Conservation (phyloP, 164 flowering plant species). For the Pachysandra terminalis region DNA sequence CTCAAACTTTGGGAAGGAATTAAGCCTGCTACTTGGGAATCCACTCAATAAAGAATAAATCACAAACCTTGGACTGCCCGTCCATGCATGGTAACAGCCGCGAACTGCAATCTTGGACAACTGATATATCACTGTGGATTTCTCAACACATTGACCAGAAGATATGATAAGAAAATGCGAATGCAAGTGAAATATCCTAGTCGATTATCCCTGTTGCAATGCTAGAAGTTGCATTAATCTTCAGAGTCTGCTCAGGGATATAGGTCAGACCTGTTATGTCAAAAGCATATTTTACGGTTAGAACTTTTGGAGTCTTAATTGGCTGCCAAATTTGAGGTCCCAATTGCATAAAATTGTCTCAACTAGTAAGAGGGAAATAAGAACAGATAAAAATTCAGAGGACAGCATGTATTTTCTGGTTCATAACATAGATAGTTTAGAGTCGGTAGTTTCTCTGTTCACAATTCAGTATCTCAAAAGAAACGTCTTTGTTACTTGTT, state of each 20-base stretch:
- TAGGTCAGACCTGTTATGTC: conserved; percentile 61
- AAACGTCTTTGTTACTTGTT: no score
- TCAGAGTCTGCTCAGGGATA: conserved; percentile 75
- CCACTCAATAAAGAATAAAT: conserved; percentile 1
- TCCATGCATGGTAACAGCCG: neutral
- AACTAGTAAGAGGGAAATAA: no score
- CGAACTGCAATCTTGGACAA: neutral
- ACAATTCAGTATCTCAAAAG: no score
- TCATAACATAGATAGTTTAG: no score
- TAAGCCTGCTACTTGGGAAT: neutral
- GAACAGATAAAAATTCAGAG: no score
- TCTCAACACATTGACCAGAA: neutral
- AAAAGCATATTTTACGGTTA: conserved; percentile 13
- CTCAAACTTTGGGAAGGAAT: neutral
- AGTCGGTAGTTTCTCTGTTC: no score
- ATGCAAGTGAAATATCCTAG: conserved; percentile 21
- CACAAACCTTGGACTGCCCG: neutral
- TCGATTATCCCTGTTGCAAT: conserved; percentile 60
- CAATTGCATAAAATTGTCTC: no score
- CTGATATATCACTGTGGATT: neutral
- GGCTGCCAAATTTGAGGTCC: no score
- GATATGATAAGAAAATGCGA: neutral
- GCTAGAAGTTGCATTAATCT: conserved; percentile 88
- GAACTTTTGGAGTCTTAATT: neutral
- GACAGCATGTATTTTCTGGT: no score